These are phyloP conservation scores for Zygoascus biomembranicola DNA, from an alignment of 805 yeast genomes.

Conservation along the genomic window DNA sequence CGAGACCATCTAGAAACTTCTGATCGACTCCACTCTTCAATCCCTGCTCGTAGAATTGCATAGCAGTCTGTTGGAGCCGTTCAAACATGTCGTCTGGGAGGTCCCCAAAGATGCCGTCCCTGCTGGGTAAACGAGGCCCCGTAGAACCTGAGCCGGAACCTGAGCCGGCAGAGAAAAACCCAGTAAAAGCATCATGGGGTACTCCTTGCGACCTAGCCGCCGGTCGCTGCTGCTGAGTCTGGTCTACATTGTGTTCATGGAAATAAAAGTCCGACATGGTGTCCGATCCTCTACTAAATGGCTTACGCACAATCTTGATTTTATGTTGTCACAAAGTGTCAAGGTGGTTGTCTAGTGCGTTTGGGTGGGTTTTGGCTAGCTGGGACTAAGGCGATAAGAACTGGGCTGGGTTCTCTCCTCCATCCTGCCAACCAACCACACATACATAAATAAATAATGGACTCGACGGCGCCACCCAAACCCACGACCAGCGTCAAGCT, in stretches of 20 bases:
- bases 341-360: no score
- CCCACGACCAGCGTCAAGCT: constrained; percentile 73
- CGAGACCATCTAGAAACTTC: constrained; percentile 65
- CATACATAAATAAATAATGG: constrained; percentile 1
- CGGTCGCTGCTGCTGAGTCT: neutral
- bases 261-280: neutral
- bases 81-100: neutral
- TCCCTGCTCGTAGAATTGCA: neutral
- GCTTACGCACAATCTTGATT: no score
- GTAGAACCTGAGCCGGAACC: neutral
- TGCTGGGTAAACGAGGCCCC: neutral
- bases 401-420: neutral
- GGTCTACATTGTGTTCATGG: constrained; percentile 3
- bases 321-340: no score
- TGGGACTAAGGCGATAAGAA: no score
- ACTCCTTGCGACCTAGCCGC: neutral
- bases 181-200: neutral
- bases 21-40: constrained; percentile 41
- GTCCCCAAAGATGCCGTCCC: neutral
- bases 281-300: neutral
- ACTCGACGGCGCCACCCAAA: constrained; percentile 21
- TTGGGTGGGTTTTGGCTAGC: no score
- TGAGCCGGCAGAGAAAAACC: neutral
- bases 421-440: neutral
- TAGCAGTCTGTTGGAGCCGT: neutral